Evolutionary conservation across 345 rosid species (phyloP).

Genomic region (Melaleuca alternifolia): DNA sequence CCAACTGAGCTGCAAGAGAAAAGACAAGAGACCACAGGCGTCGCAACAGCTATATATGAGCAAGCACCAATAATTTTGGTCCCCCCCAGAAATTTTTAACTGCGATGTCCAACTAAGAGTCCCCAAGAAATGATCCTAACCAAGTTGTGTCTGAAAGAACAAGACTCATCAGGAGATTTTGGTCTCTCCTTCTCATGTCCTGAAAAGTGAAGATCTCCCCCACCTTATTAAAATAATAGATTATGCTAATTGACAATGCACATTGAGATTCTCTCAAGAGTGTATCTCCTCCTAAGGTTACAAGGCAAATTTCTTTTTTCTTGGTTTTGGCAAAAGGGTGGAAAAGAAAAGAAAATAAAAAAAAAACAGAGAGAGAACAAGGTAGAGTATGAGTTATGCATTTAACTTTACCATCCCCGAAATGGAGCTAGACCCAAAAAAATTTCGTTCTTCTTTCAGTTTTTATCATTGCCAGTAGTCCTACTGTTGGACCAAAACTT

Average conservation of each 20-base stretch:
- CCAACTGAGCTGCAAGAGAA: too few species aligned
- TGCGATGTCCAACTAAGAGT: not conserved
- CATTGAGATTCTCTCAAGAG: slow-evolving; percentile 8
- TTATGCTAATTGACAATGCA: slow-evolving; percentile 35
- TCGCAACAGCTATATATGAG: too few species aligned
- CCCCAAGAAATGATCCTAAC: not conserved
- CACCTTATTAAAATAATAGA: not conserved
- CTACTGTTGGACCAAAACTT: slow-evolving; percentile 30
- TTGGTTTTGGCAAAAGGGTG: not conserved
- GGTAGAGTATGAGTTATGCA: not conserved
- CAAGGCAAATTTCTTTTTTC: not conserved
- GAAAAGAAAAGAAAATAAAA: not conserved
- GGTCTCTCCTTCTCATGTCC: not conserved
- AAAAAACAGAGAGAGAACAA: not conserved
- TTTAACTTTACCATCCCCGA: not conserved
- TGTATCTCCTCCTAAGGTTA: not conserved
- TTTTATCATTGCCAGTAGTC: slow-evolving; percentile 4
- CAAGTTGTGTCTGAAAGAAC: not conserved
- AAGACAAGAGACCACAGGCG: too few species aligned
- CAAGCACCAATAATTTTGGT: not conserved
- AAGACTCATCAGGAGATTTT: slow-evolving; percentile 9
- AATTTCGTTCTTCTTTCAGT: not conserved
- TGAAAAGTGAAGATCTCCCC: slow-evolving; percentile 1
- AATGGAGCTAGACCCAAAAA: not conserved
- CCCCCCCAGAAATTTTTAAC: not conserved